A percentile compares a stretch with the other conserved stretches of the same genome.
phyloP scores from a whole-genome alignment of 2,329 filamentous ascomycete species.

The Fusarium pseudonygamai region DNA sequence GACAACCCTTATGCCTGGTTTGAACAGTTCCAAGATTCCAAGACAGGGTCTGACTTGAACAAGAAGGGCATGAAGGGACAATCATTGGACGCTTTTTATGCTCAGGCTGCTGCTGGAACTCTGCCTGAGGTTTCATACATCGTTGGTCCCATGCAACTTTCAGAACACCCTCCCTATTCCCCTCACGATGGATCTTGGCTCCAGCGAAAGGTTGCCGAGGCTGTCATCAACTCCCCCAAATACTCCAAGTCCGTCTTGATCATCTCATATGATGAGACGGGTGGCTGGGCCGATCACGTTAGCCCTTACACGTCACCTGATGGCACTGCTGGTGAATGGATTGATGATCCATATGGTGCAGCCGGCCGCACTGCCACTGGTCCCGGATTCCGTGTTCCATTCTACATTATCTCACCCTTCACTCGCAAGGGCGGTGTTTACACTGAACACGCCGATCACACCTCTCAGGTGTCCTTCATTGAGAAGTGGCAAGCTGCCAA shows the following conservation, averaged over 20 bases:
- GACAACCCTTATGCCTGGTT: conserved; percentile 21
- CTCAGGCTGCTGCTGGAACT: not conserved
- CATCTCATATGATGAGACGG: conserved; percentile 5
- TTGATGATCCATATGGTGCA: not conserved
- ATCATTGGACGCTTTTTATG: not conserved
- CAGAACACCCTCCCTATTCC: conserved; percentile 7
- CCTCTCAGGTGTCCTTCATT: not conserved
- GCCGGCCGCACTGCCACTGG: not conserved
- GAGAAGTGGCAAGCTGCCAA: conserved; percentile 17
- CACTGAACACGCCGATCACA: conserved; percentile 10
- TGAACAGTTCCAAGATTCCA: conserved; percentile 9
- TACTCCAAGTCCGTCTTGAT: conserved; percentile 1
- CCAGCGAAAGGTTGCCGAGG: not conserved
- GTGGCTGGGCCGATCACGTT: conserved; percentile 5
- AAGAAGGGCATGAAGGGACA: conserved; percentile 10
- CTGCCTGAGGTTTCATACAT: conserved; percentile 10
- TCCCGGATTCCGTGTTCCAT: not conserved
- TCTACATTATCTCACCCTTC: conserved; percentile 8
- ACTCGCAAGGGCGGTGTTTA: conserved; percentile 9
- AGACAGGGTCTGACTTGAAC: not conserved
- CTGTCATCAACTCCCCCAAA: conserved; percentile 12
- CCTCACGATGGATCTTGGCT: conserved; percentile 5
- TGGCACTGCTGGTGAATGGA: conserved; percentile 9
- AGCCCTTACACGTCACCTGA: not conserved
- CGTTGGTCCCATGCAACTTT: conserved; percentile 4